Base-by-base conservation (phyloP, 2,329 filamentous ascomycete species). In the Cercospora zeina region DNA sequence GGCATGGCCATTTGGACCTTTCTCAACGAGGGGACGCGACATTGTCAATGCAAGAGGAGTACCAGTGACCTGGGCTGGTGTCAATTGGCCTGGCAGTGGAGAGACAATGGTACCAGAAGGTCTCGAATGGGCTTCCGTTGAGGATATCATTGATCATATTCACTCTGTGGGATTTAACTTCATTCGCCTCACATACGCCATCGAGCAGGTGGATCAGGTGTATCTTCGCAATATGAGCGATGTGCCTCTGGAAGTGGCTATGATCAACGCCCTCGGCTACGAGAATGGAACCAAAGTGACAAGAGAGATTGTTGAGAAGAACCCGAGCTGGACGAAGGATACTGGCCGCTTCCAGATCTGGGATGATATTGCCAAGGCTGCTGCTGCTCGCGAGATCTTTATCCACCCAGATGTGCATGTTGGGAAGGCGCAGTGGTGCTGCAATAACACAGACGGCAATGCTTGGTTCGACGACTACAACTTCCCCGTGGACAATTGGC, bases 321-420 rank as follows among this genome's bases (percentile, higher is more conserved):
- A 78, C 54, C 73, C 76, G 0, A 68, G 69, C 4, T 76, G 77
- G 71, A 75, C 71, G 1, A 70, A 71, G 2, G 71, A 76, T 30
- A 78, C 77, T 0, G 77, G 75, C 31, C 70, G 77, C 24, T 76
- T 77, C 65, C 70, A 77, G 62, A 75, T 77, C 57, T 76, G 75
- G 75, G 63, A 67, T 36, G 58, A 56, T 9, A 67, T 70, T 58
- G 67, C 68, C 24, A 59, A 64, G 8, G 65, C 56, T 7, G 68
- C 68, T 13, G 66, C 66, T 11, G 59, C 66, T 64, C 65, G 85
- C 66, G 69, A 83, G 14, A 81, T 87, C 58, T 84, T 85, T 65
- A 76, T 87, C 4, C 82, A 85, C 64, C 76, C 87, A 0, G 84
- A 87, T 71, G 87, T 87, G 69, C 85, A 87, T 71, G 81, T 87